Percentiles rank a stretch among this genome's conserved stretches.
Conservation (phyloP, 495 filamentous ascomycete genomes). For the Gamarada debralockiae region DNA sequence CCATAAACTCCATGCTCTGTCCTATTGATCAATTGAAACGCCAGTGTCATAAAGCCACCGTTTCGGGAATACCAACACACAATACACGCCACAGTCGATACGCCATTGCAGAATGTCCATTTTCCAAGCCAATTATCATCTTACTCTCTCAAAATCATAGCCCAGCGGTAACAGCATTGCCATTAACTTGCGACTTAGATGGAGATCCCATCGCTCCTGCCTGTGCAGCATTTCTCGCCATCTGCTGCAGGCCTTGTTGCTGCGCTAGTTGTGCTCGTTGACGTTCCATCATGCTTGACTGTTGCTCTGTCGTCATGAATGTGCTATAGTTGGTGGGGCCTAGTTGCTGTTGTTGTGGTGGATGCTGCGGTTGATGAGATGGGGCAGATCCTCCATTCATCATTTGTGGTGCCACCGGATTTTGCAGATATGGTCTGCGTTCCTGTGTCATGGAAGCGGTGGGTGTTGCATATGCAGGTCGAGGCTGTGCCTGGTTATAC, state of each 20-base stretch:
- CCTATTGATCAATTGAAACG: not conserved
- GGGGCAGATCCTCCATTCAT: slow-evolving; percentile 20
- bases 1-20: too few relatives aligned
- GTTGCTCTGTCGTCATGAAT: slow-evolving; percentile 20
- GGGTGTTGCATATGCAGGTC: slow-evolving; percentile 18
- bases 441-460: slow-evolving; percentile 13
- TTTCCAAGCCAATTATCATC: slow-evolving; percentile 1
- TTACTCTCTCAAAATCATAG: not conserved
- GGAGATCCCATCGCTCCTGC: slow-evolving; percentile 17
- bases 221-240: slow-evolving; percentile 23
- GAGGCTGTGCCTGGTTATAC: slow-evolving; percentile 13
- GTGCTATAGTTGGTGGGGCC: slow-evolving; percentile 21
- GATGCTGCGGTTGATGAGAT: slow-evolving; percentile 13
- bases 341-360: not conserved
- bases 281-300: slow-evolving; percentile 26
- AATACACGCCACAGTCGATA: not conserved
- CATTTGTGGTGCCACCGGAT: slow-evolving; percentile 2
- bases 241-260: slow-evolving; percentile 17
- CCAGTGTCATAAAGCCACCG: not conserved
- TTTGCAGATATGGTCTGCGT: slow-evolving; percentile 11
- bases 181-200: slow-evolving; percentile 18
- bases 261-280: slow-evolving; percentile 23
- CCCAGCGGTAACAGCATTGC: slow-evolving; percentile 20
- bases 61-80: not conserved
- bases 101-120: not conserved